Evolutionary conservation across 2,329 filamentous ascomycete genomes (phyloP).

Genomic region (Fusarium mundagurra): DNA sequence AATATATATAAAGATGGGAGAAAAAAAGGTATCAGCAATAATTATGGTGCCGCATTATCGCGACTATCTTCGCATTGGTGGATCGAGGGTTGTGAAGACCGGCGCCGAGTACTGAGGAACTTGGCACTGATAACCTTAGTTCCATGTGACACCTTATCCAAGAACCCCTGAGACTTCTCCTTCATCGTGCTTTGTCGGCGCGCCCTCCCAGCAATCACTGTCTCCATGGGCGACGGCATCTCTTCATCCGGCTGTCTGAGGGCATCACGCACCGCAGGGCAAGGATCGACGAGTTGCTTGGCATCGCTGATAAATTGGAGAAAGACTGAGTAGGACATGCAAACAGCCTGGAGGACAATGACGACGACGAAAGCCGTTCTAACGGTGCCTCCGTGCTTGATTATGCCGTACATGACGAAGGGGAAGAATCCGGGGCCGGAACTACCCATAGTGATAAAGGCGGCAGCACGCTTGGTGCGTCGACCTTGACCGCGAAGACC

Average conservation of each 20-base stretch:
- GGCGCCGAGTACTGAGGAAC: slow-evolving; percentile 40
- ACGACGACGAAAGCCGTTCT: slow-evolving; percentile 73
- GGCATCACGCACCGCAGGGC: slow-evolving; percentile 35
- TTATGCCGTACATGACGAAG: slow-evolving; percentile 76
- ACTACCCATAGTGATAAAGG: slow-evolving; percentile 80
- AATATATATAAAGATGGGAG: slow-evolving; percentile 11
- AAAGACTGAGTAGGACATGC: slow-evolving; percentile 60
- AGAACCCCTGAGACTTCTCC: slow-evolving; percentile 34
- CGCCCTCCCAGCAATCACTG: slow-evolving; percentile 16
- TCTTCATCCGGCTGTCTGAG: slow-evolving; percentile 33
- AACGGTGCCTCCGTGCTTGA: slow-evolving; percentile 67
- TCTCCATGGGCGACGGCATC: slow-evolving; percentile 31
- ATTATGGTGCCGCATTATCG: slow-evolving; percentile 14
- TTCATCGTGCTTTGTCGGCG: slow-evolving; percentile 23
- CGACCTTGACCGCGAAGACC: slow-evolving; percentile 82
- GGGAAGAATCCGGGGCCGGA: slow-evolving; percentile 79
- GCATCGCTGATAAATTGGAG: slow-evolving; percentile 59
- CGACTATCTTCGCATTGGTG: slow-evolving; percentile 44
- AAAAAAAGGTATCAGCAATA: slow-evolving; percentile 33
- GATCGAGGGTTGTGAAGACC: slow-evolving; percentile 46
- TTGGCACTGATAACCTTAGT: slow-evolving; percentile 41
- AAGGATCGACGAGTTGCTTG: slow-evolving; percentile 54
- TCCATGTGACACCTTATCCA: slow-evolving; percentile 40
- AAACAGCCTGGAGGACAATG: slow-evolving; percentile 59
- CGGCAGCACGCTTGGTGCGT: slow-evolving; percentile 82